Evolutionary conservation across 1,139 yeast species (phyloP), one percentile per base, ranked within the genome.

Genomic region (Taiozyma sp.): DNA sequence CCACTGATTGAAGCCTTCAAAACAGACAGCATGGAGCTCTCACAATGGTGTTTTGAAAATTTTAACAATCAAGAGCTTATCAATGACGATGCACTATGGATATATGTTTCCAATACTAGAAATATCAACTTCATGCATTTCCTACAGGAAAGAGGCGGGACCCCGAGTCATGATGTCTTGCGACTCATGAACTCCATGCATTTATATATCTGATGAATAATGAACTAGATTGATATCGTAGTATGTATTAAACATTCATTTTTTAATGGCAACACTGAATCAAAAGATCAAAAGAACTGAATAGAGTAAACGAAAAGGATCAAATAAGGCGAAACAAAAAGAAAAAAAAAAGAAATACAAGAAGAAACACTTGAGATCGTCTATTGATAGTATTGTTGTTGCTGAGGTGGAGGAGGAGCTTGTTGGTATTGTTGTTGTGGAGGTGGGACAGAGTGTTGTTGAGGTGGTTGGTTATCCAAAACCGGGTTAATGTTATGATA

Each of bases 401-500:
- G 58, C n/a, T 53, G 57, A 30, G 43, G 54, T 48, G 48, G 58
- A 34, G 48, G 59, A 36, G 54, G 52, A 40, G 51, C 54, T 19
- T 51, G 54, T 32, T 43, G 43, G n/a, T 44, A 36, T 39, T 53
- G 14, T 42, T 46, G 48, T 36, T 42, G 45, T 14, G 19, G 14
- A 24, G 48, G 48, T 12, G 42, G 43, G n/a, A 23, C 28, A 13
- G n/a, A 42, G 8, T 44, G 47, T 9, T 39, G 48, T 8, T 48
- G 48, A 10, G 43, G 39, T 14, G 14, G 43, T 36, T 49, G 30
- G 22, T 42, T 48, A 24, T 40, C 43, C 23, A 16, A 40, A 40
- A 24, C 28, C 34, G 45, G 47, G 48, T 45, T 55, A 55, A 13
- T 55, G 29, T 22, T 24, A 44, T 63, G 64, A 45, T 84, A 85